Percentiles rank a stretch among this genome's conserved stretches.
phyloP scores from a whole-genome alignment of 1,139 yeast species.

The Kurtzmaniella quercitrusa region DNA sequence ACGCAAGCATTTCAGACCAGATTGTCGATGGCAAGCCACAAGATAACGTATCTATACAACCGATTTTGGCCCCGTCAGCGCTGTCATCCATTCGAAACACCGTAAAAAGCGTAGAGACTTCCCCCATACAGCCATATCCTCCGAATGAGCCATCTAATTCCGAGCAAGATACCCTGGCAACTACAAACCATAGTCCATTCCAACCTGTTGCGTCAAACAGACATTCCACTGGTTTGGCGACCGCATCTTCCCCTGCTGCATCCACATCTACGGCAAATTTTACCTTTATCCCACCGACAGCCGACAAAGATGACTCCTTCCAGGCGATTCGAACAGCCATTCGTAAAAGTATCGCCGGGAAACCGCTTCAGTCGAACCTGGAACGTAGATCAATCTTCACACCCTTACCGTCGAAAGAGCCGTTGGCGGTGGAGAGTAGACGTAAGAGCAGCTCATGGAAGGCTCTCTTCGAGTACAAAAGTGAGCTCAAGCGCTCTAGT shows the following conservation, averaged over 20 bases:
- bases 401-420: conserved; percentile 38
- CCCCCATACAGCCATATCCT: too few species aligned
- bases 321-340: conserved; percentile 39
- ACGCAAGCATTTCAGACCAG: background rate
- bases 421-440: conserved; percentile 19
- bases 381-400: conserved; percentile 31
- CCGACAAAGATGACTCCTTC: conserved; percentile 17
- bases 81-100: background rate
- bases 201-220: background rate
- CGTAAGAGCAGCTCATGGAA: conserved; percentile 1
- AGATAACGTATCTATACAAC: background rate
- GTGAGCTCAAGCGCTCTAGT: background rate
- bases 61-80: background rate
- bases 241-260: background rate
- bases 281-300: conserved; percentile 4
- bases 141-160: too few species aligned
- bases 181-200: background rate
- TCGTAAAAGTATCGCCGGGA: conserved; percentile 36
- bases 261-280: conserved; percentile 4
- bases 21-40: background rate
- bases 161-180: too few species aligned
- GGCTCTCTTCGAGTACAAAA: background rate
- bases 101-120: too few species aligned
- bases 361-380: conserved; percentile 9
- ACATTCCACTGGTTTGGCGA: background rate